Evolutionary conservation across 1,284 basidiomycete genomes (phyloP).

Genomic region (Macrocystidia cucumis): DNA sequence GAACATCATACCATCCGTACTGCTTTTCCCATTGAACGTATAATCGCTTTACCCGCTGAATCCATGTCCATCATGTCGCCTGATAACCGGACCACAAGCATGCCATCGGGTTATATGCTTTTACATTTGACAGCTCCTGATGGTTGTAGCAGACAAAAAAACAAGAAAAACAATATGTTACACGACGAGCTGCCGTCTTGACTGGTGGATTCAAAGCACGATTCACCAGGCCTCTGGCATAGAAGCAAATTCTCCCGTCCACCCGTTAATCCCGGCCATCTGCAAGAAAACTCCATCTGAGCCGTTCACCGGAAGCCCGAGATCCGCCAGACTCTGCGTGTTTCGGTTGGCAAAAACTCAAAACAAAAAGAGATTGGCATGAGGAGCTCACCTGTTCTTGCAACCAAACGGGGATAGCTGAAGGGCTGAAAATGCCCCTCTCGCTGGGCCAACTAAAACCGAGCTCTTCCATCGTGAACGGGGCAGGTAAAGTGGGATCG

Average conservation of each 20-base stretch:
- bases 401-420: slow-evolving; percentile 72
- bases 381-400: slow-evolving; percentile 60
- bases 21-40: too few relatives aligned
- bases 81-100: too few relatives aligned
- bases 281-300: slow-evolving; percentile 85
- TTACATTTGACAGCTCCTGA: too few relatives aligned
- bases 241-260: slow-evolving; percentile 64
- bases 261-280: slow-evolving; percentile 59
- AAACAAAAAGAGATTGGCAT: slow-evolving; percentile 2
- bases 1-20: too few relatives aligned
- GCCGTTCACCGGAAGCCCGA: slow-evolving; percentile 84
- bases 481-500: slow-evolving; percentile 50
- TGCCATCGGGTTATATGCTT: too few relatives aligned
- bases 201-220: too few relatives aligned
- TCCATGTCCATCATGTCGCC: too few relatives aligned
- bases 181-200: too few relatives aligned
- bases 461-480: slow-evolving; percentile 76
- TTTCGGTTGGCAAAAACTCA: slow-evolving; percentile 6
- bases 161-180: neutral
- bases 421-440: slow-evolving; percentile 69
- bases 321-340: slow-evolving; percentile 71
- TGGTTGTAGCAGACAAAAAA: too few relatives aligned
- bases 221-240: slow-evolving; percentile 77
- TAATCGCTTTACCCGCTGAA: too few relatives aligned
- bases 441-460: slow-evolving; percentile 74